These are phyloP conservation scores for Punica granatum DNA, from an alignment of 345 rosid species.

Conservation along the genomic window DNA sequence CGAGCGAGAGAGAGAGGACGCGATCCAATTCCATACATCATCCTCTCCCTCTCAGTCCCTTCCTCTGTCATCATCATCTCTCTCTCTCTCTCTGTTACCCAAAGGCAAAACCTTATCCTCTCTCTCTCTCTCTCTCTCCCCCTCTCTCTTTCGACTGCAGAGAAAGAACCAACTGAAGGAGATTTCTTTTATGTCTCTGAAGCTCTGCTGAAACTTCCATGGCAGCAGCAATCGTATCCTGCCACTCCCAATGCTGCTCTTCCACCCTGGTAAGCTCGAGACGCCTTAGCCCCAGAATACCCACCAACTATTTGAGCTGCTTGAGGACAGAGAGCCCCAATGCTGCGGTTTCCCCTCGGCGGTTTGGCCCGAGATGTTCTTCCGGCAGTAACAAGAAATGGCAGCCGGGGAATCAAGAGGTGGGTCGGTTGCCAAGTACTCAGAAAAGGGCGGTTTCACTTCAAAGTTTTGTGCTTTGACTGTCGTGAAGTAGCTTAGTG, in stretches of 20 bases:
- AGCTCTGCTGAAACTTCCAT: constrained; percentile 15
- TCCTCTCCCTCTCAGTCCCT: not conserved
- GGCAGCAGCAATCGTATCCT: constrained; percentile 44
- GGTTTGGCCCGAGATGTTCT: constrained; percentile 27
- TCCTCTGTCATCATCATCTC: not conserved
- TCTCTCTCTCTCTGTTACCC: no score
- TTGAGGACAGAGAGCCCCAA: constrained; percentile 10
- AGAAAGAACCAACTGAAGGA: not conserved
- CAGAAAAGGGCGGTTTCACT: not conserved
- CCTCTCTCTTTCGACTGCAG: not conserved
- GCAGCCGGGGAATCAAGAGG: constrained; percentile 28
- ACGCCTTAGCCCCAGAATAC: constrained; percentile 18
- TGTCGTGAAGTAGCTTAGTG: not conserved
- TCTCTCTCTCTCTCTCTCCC: not conserved
- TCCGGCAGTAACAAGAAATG: constrained; percentile 20
- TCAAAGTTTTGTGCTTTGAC: constrained; percentile 3
- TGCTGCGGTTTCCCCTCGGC: constrained; percentile 21
- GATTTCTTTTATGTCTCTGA: not conserved
- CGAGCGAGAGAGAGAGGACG: constrained; percentile 29
- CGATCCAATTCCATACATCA: not conserved
- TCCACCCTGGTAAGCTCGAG: constrained; percentile 31
- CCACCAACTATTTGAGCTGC: constrained; percentile 19
- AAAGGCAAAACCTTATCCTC: constrained; percentile 7
- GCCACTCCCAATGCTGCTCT: constrained; percentile 20
- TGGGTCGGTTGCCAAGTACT: constrained; percentile 7